These are phyloP conservation scores for Mortierella sp. DNA, from an alignment of 371 early-diverging fungal species.

Conservation along the genomic window DNA sequence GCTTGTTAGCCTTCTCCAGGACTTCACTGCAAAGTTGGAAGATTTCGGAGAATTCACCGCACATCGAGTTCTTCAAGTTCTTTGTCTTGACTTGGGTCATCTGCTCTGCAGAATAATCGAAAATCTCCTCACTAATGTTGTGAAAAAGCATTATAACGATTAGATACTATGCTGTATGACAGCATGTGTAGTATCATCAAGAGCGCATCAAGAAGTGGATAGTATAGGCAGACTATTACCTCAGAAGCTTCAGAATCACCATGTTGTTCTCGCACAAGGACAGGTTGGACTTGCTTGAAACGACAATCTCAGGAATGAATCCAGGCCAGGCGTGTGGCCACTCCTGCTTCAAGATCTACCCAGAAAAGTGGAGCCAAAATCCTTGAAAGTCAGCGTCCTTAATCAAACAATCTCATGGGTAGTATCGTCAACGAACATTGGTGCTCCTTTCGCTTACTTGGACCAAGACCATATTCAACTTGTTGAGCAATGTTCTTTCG, in stretches of 20 bases:
- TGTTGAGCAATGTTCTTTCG: slow-evolving; percentile 84
- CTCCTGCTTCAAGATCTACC: slow-evolving; percentile 98
- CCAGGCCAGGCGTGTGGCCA: slow-evolving; percentile 99
- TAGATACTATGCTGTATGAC: no score
- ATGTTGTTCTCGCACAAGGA: slow-evolving; percentile 99
- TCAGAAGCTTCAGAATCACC: slow-evolving; percentile 96
- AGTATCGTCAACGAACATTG: not conserved
- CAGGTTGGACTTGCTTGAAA: slow-evolving; percentile 90
- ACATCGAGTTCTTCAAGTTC: slow-evolving; percentile 94
- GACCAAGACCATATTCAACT: slow-evolving; percentile 95
- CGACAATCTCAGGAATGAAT: slow-evolving; percentile 98
- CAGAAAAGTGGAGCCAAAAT: no score
- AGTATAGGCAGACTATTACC: slow-evolving; percentile 59
- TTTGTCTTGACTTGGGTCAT: slow-evolving; percentile 96
- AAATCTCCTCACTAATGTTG: slow-evolving; percentile 94
- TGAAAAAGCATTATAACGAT: no score
- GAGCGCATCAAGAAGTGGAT: not conserved
- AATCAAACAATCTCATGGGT: no score
- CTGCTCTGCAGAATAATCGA: slow-evolving; percentile 97
- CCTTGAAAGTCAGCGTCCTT: no score
- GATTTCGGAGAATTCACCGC: slow-evolving; percentile 95
- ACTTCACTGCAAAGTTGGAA: slow-evolving; percentile 97
- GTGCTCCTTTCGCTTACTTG: slow-evolving; percentile 69
- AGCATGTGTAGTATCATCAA: no score
- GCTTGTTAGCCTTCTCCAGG: slow-evolving; percentile 90